Evolutionary conservation across 768 basidiomycete genomes (phyloP).

Genomic region (Tricholoma sp.): DNA sequence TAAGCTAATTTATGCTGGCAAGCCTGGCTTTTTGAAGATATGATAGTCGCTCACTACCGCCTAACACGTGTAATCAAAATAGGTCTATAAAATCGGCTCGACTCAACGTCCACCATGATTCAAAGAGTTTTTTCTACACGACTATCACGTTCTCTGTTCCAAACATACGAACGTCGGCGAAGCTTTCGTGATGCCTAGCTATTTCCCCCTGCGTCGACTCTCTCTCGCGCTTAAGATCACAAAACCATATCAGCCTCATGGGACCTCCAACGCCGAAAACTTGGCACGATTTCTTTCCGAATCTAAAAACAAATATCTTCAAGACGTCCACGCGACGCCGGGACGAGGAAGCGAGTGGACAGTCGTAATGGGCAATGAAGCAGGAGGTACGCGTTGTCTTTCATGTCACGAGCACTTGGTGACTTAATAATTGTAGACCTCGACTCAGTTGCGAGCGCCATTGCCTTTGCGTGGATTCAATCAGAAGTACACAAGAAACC

Average conservation of each 20-base stretch:
- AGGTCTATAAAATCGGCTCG: slow-evolving; percentile 6
- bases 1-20: too few species aligned
- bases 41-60: too few species aligned
- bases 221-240: slow-evolving; percentile 29
- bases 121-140: neutral
- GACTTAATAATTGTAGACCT: slow-evolving; percentile 56
- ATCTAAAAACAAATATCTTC: slow-evolving; percentile 58
- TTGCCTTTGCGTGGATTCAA: slow-evolving; percentile 78
- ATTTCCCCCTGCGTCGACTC: slow-evolving; percentile 26
- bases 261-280: slow-evolving; percentile 11
- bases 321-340: slow-evolving; percentile 38
- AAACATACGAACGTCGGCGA: neutral
- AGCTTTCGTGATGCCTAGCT: slow-evolving; percentile 17
- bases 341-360: slow-evolving; percentile 64
- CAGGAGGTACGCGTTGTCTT: slow-evolving; percentile 62
- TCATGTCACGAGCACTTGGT: neutral
- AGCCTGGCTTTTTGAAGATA: too few species aligned
- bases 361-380: slow-evolving; percentile 93
- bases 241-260: slow-evolving; percentile 19
- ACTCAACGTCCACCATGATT: slow-evolving; percentile 1
- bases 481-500: slow-evolving; percentile 49
- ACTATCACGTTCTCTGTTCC: neutral
- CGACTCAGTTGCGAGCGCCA: slow-evolving; percentile 81
- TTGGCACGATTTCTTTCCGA: slow-evolving; percentile 27
- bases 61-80: neutral